Conservation (phyloP, 352 stramenopile genomes). For the Pythium phragmiticola region DNA sequence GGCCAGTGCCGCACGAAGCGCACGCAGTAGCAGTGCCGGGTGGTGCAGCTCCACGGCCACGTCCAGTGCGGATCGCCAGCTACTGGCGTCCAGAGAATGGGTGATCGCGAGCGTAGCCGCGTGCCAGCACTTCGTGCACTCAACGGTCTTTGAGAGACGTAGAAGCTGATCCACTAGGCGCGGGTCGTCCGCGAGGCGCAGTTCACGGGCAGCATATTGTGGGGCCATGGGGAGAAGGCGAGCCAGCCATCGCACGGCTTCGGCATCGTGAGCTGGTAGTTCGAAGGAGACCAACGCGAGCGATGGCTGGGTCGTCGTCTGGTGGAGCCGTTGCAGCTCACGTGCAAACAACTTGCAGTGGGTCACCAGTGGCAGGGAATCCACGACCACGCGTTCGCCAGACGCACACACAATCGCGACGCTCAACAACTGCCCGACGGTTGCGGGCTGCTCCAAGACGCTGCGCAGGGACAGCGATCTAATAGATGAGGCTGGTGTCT, state of each 20-base stretch:
- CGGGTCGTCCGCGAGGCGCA: slow-evolving; percentile 1
- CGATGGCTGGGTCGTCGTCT: not conserved
- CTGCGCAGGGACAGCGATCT: not conserved
- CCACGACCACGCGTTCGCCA: not conserved
- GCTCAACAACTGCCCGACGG: not conserved
- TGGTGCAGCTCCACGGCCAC: slow-evolving; percentile 32
- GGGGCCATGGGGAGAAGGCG: slow-evolving; percentile 11
- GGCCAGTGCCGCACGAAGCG: slow-evolving; percentile 30
- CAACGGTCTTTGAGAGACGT: slow-evolving; percentile 26
- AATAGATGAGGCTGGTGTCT: not conserved
- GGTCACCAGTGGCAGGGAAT: not conserved
- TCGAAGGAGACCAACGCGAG: not conserved
- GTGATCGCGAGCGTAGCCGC: slow-evolving; percentile 32
- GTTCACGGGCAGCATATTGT: slow-evolving; percentile 17
- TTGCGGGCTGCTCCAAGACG: not conserved
- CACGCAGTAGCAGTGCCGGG: slow-evolving; percentile 36
- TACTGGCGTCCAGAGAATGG: slow-evolving; percentile 26
- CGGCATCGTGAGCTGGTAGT: not conserved
- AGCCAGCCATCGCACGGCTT: not conserved
- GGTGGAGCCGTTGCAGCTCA: not conserved
- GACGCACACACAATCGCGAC: slow-evolving; percentile 4
- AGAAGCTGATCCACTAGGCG: slow-evolving; percentile 24
- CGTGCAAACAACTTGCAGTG: slow-evolving; percentile 13
- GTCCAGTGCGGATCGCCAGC: slow-evolving; percentile 33
- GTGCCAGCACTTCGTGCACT: slow-evolving; percentile 39